phyloP scores from a whole-genome alignment of 139 green algal species.

The Edaphochlamys debaryana region DNA sequence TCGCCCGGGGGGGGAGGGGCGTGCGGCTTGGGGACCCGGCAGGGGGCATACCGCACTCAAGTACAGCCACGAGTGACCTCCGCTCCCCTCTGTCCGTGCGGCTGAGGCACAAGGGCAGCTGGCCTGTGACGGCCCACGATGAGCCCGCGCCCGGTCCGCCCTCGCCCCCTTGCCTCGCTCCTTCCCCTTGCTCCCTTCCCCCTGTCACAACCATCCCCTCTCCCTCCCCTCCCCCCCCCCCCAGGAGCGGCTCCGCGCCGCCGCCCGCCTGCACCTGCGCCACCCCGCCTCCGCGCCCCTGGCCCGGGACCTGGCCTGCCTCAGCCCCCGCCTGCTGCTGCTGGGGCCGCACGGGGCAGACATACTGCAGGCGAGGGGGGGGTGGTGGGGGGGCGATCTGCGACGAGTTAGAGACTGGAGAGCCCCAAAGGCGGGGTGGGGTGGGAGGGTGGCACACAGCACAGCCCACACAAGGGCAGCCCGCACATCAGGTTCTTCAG shows the following conservation, averaged over 20 bases:
- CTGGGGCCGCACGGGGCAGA: conserved; percentile 10
- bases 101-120: too few relatives aligned
- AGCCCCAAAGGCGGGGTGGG: not conserved
- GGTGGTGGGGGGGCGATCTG: not conserved
- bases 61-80: not conserved
- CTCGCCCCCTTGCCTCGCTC: not conserved
- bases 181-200: not conserved
- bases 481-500: too few relatives aligned
- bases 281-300: not conserved
- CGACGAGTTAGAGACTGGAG: too few relatives aligned
- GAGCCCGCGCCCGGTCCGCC: not conserved
- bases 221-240: not conserved
- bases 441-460: too few relatives aligned
- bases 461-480: too few relatives aligned
- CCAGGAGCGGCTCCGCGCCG: conserved; percentile 21
- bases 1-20: too few relatives aligned
- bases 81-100: too few relatives aligned
- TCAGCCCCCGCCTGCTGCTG: conserved; percentile 29
- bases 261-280: conserved; percentile 24
- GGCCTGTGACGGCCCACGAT: too few relatives aligned
- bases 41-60: not conserved
- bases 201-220: not conserved
- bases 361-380: not conserved
- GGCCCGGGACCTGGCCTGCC: conserved; percentile 4
- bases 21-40: not conserved